Evolutionary conservation across 1,139 yeast genomes (phyloP).

Genomic region (Geotrichum bryndzae): DNA sequence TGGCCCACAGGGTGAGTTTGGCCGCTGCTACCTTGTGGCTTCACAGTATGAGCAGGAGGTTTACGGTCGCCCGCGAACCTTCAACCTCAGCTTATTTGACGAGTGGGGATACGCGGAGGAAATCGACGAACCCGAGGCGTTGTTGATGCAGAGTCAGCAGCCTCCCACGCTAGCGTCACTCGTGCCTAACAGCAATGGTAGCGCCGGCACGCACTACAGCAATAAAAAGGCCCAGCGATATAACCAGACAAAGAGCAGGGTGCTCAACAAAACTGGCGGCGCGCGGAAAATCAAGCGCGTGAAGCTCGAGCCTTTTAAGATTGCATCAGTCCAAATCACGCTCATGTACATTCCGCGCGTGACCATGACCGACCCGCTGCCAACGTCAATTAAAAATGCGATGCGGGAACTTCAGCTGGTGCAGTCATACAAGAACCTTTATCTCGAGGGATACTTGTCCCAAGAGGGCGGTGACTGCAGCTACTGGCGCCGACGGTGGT

Average conservation of each 20-base stretch:
- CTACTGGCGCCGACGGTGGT: constrained; percentile 60
- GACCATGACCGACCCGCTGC: constrained; percentile 45
- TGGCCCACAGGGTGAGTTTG: constrained; percentile 86
- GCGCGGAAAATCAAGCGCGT: constrained; percentile 9
- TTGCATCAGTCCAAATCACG: constrained; percentile 63
- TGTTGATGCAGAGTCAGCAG: neutral
- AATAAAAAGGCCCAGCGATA: constrained; percentile 2
- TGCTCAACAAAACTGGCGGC: neutral
- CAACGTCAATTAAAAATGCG: constrained; percentile 37
- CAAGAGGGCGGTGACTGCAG: constrained; percentile 80
- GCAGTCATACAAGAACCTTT: constrained; percentile 20
- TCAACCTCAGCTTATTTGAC: constrained; percentile 60
- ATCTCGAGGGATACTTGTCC: constrained; percentile 50
- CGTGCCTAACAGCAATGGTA: constrained; percentile 11
- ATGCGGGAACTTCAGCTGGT: constrained; percentile 28
- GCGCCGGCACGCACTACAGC: constrained; percentile 9
- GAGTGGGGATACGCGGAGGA: constrained; percentile 56
- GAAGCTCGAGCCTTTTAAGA: constrained; percentile 45
- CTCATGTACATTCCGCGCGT: constrained; percentile 60
- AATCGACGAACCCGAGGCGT: constrained; percentile 1
- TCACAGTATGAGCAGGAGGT: constrained; percentile 55
- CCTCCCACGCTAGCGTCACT: constrained; percentile 6
- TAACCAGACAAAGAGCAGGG: constrained; percentile 1
- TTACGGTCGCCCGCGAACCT: constrained; percentile 49
- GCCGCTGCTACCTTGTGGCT: constrained; percentile 65